Percentiles rank a stretch among this genome's conserved stretches.
Evolutionary conservation across 768 basidiomycete species (phyloP).

Genomic region (Tulasnella sp.): DNA sequence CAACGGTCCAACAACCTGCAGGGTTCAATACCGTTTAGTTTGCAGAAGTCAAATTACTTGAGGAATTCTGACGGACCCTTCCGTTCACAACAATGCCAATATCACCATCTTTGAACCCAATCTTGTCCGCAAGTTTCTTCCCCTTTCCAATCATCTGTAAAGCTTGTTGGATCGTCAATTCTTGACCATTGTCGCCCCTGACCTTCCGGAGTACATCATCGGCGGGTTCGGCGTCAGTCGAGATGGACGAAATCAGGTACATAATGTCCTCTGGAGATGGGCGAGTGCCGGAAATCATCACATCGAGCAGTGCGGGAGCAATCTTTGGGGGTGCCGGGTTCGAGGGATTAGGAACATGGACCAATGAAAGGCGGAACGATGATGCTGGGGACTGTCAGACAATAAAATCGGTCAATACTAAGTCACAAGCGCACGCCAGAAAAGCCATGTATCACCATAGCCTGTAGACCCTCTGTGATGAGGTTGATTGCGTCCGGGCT

Average conservation of each 20-base stretch:
- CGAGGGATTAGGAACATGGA: slow-evolving; percentile 17
- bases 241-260: background rate
- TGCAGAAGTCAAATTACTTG: slow-evolving; percentile 8
- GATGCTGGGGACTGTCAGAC: slow-evolving; percentile 25
- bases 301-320: background rate
- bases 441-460: slow-evolving; percentile 44
- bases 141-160: background rate
- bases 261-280: background rate
- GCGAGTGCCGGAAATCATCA: background rate
- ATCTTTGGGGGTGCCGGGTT: background rate
- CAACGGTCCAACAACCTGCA: slow-evolving; percentile 72
- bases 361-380: slow-evolving; percentile 34
- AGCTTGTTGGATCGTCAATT: background rate
- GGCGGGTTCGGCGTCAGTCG: background rate
- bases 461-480: slow-evolving; percentile 55
- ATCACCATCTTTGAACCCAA: slow-evolving; percentile 54
- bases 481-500: slow-evolving; percentile 48
- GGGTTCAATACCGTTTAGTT: background rate
- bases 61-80: slow-evolving; percentile 46
- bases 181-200: background rate
- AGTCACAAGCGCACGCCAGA: slow-evolving; percentile 14
- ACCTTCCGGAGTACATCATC: background rate
- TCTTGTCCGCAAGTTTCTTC: slow-evolving; percentile 41
- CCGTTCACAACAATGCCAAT: slow-evolving; percentile 72
- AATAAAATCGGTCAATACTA: background rate